Percentiles rank a stretch among this genome's conserved stretches.
Conservation (phyloP, 1,284 basidiomycete genomes). For the Heliocybe sulcata region DNA sequence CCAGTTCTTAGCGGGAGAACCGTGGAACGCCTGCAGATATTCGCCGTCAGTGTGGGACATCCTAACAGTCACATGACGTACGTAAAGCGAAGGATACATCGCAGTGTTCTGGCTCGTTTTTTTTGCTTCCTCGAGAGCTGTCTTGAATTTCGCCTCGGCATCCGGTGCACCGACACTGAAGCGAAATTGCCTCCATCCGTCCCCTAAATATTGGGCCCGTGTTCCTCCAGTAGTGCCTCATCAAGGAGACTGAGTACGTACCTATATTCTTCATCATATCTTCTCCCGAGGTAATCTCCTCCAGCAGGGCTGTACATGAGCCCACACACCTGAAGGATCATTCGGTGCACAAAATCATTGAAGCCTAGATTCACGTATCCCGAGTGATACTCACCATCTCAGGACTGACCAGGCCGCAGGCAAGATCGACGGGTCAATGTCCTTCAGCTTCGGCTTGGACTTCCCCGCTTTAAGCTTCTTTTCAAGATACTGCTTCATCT, state of each 20-base stretch:
- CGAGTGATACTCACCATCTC: constrained; percentile 36
- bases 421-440: constrained; percentile 35
- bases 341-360: background rate
- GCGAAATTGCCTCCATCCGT: constrained; percentile 48
- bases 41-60: background rate
- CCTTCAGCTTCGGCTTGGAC: constrained; percentile 39
- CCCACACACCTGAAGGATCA: constrained; percentile 42
- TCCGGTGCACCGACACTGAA: constrained; percentile 61
- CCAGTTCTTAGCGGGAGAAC: constrained; percentile 53
- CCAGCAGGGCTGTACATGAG: constrained; percentile 58
- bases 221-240: background rate
- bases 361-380: background rate
- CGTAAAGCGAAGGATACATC: constrained; percentile 48
- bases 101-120: constrained; percentile 27
- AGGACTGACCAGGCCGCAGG: constrained; percentile 55
- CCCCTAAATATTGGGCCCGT: constrained; percentile 21
- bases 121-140: constrained; percentile 30
- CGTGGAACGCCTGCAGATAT: constrained; percentile 48
- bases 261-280: constrained; percentile 46
- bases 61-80: constrained; percentile 17
- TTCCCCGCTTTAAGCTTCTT: constrained; percentile 38
- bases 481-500: constrained; percentile 49
- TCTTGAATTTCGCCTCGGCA: constrained; percentile 53
- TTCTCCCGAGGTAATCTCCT: constrained; percentile 43
- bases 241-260: constrained; percentile 16